Evolutionary conservation across 805 yeast species (phyloP).

Genomic region (Pichia rugopelliculosa): DNA sequence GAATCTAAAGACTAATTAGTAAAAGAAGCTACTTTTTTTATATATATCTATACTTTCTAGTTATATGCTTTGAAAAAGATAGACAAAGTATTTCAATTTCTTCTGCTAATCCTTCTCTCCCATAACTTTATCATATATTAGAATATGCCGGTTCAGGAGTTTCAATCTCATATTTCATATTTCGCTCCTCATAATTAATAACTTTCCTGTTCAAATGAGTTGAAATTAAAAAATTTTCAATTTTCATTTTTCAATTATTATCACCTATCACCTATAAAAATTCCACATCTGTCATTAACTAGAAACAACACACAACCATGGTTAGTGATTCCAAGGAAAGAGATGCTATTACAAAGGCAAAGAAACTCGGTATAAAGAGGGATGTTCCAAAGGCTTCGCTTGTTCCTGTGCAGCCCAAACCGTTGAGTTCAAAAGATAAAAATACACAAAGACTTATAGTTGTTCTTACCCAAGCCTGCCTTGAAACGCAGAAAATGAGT

Average conservation of each 20-base stretch:
- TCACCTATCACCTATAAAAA: too few species aligned
- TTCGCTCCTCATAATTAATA: too few species aligned
- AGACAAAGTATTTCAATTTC: too few species aligned
- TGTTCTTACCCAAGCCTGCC: constrained; percentile 91
- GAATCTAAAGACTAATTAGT: too few species aligned
- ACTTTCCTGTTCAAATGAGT: too few species aligned
- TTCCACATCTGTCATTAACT: background rate
- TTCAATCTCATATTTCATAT: too few species aligned
- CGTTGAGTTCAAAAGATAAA: constrained; percentile 79
- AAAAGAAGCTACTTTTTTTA: too few species aligned
- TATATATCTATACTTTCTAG: too few species aligned
- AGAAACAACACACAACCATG: constrained; percentile 22
- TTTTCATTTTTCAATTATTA: too few species aligned
- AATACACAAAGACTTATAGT: constrained; percentile 81
- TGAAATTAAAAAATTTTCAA: background rate
- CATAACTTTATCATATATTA: too few species aligned
- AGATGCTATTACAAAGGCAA: constrained; percentile 30
- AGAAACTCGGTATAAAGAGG: constrained; percentile 14
- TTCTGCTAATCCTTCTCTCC: too few species aligned
- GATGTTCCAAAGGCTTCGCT: constrained; percentile 50
- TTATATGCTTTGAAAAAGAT: too few species aligned
- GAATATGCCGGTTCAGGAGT: background rate
- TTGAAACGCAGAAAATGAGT: constrained; percentile 88
- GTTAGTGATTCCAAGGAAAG: constrained; percentile 43
- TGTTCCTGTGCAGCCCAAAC: constrained; percentile 81